Conservation (phyloP, 2,329 filamentous ascomycete genomes). For the Monosporascus sp. region DNA sequence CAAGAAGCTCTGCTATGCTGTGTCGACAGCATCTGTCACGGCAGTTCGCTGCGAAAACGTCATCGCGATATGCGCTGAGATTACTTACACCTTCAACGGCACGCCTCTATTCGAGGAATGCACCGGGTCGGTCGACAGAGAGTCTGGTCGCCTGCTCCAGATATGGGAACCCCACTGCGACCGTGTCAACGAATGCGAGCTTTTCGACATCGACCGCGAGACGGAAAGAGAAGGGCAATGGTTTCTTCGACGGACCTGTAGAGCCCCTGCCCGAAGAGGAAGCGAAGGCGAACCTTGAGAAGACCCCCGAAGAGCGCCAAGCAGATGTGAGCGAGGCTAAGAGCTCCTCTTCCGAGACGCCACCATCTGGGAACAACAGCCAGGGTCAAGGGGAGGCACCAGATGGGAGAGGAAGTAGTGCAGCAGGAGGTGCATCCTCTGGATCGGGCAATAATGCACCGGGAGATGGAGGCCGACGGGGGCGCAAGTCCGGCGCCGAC, state of each 20-base stretch:
- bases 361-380: slow-evolving; percentile 39
- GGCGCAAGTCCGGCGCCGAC: slow-evolving; percentile 63
- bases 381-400: slow-evolving; percentile 33
- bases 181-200: slow-evolving; percentile 13
- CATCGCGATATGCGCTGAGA: slow-evolving; percentile 16
- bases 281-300: slow-evolving; percentile 45
- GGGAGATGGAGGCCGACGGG: slow-evolving; percentile 63
- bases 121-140: slow-evolving; percentile 11
- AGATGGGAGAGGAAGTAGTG: slow-evolving; percentile 55
- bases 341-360: slow-evolving; percentile 34
- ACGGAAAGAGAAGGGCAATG: slow-evolving; percentile 37
- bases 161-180: slow-evolving; percentile 6
- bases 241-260: slow-evolving; percentile 46
- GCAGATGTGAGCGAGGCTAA: slow-evolving; percentile 44
- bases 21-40: slow-evolving; percentile 28
- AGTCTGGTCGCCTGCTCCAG: slow-evolving; percentile 14
- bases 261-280: slow-evolving; percentile 50
- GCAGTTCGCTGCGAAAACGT: slow-evolving; percentile 20
- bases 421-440: slow-evolving; percentile 49
- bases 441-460: slow-evolving; percentile 51
- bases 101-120: slow-evolving; percentile 21
- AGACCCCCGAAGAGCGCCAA: slow-evolving; percentile 39
- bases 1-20: slow-evolving; percentile 19
- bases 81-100: slow-evolving; percentile 12
- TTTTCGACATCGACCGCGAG: slow-evolving; percentile 34